A percentile compares a stretch with the other conserved stretches of the same genome.
Evolutionary conservation across 306 rosid genomes (phyloP).

Genomic region (Cicer judaicum): DNA sequence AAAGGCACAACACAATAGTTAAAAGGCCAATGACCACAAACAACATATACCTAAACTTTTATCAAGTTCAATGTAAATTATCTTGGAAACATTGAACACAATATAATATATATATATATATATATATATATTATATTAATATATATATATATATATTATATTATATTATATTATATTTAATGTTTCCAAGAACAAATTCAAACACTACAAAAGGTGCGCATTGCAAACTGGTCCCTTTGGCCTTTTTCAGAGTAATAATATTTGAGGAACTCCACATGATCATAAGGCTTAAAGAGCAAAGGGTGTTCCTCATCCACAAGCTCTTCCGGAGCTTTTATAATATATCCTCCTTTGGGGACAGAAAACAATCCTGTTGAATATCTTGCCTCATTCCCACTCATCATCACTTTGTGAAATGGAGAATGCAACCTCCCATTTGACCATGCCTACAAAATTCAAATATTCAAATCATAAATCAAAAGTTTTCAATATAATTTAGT

Average conservation of each 20-base stretch:
- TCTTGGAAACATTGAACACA: too few relatives aligned
- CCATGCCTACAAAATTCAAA: slow-evolving; percentile 63
- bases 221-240: slow-evolving; percentile 51
- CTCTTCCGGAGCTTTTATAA: slow-evolving; percentile 66
- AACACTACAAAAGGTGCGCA: slow-evolving; percentile 65
- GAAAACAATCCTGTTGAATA: slow-evolving; percentile 68
- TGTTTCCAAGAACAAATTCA: too few relatives aligned
- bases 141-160: too few relatives aligned
- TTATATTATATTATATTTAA: too few relatives aligned
- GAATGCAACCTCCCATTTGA: slow-evolving; percentile 70
- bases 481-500: too few relatives aligned
- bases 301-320: slow-evolving; percentile 78
- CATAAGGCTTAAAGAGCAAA: slow-evolving; percentile 65
- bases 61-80: too few relatives aligned
- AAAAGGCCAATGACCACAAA: too few relatives aligned
- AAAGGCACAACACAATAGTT: too few relatives aligned
- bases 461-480: neutral
- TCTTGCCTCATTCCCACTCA: slow-evolving; percentile 68
- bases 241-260: slow-evolving; percentile 55
- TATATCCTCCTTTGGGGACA: slow-evolving; percentile 59
- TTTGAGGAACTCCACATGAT: slow-evolving; percentile 56
- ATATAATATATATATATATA: too few relatives aligned
- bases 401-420: slow-evolving; percentile 69
- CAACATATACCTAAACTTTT: too few relatives aligned
- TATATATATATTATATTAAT: too few relatives aligned